Conservation (phyloP, 768 basidiomycete species). For the Collybia sordida region DNA sequence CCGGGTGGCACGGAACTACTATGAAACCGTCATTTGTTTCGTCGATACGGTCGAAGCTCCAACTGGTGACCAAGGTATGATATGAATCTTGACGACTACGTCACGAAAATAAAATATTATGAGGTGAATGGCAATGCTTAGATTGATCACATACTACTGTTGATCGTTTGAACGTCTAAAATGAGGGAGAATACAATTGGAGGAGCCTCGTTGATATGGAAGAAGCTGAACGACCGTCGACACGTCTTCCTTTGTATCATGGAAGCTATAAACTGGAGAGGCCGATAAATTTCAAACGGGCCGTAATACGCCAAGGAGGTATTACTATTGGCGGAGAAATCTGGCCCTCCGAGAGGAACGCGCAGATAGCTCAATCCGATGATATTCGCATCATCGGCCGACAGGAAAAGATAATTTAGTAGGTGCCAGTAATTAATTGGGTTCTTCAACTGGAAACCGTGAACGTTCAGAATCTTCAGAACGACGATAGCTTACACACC, state of each 20-base stretch:
- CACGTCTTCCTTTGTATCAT: slow-evolving; percentile 57
- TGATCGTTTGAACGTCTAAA: slow-evolving; percentile 58
- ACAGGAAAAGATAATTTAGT: slow-evolving; percentile 56
- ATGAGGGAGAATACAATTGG: slow-evolving; percentile 62
- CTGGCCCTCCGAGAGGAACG: slow-evolving; percentile 67
- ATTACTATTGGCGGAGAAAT: slow-evolving; percentile 61
- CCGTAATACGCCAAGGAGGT: neutral
- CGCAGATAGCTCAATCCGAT: slow-evolving; percentile 70
- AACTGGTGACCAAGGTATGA: slow-evolving; percentile 74
- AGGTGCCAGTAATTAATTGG: slow-evolving; percentile 57
- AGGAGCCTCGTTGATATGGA: slow-evolving; percentile 59
- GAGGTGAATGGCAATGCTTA: slow-evolving; percentile 3
- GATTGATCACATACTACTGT: slow-evolving; percentile 33
- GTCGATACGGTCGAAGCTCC: neutral
- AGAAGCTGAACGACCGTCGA: slow-evolving; percentile 50
- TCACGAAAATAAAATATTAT: neutral
- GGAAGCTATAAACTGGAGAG: slow-evolving; percentile 58
- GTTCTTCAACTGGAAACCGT: slow-evolving; percentile 40
- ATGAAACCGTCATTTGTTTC: neutral
- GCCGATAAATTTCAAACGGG: neutral
- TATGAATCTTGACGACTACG: slow-evolving; percentile 46
- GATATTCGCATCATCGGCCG: slow-evolving; percentile 54
- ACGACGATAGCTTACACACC: slow-evolving; percentile 31
- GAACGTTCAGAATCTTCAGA: neutral
- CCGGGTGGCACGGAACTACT: slow-evolving; percentile 48